Percentiles rank a stretch among this genome's conserved stretches.
phyloP scores from a whole-genome alignment of 2,329 filamentous ascomycete genomes.

The Sporothrix pallida region DNA sequence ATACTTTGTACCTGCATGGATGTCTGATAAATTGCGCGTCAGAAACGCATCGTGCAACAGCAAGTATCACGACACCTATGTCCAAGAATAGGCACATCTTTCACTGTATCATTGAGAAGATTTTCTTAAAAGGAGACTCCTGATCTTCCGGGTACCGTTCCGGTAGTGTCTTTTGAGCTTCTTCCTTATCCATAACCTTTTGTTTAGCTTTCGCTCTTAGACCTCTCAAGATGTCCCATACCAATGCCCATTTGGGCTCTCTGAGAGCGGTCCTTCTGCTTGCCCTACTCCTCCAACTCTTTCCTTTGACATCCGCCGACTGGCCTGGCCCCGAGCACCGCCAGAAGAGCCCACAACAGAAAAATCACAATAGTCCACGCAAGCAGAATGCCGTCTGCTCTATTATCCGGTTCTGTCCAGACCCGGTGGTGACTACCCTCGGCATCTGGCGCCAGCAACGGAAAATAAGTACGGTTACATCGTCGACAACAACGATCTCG shows the following conservation, averaged over 20 bases:
- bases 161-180: too few species aligned
- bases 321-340: not conserved
- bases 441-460: not conserved
- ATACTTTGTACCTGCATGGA: not conserved
- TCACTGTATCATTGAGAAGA: not conserved
- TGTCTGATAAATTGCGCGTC: not conserved
- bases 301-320: not conserved
- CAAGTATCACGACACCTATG: not conserved
- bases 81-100: constrained; percentile 17
- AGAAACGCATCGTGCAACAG: not conserved
- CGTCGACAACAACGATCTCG: not conserved
- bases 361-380: not conserved
- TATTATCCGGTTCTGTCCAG: constrained; percentile 3
- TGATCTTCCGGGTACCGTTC: too few species aligned
- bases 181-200: too few species aligned
- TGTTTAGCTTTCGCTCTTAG: too few species aligned
- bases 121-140: constrained; percentile 1
- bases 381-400: not conserved
- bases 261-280: not conserved
- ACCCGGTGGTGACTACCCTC: not conserved
- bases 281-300: not conserved
- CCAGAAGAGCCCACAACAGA: not conserved
- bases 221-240: not conserved
- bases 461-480: too few species aligned
- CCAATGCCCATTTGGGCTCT: not conserved